Evolutionary conservation across 106 monocot genomes (phyloP).

Genomic region (Acorus calamus): DNA sequence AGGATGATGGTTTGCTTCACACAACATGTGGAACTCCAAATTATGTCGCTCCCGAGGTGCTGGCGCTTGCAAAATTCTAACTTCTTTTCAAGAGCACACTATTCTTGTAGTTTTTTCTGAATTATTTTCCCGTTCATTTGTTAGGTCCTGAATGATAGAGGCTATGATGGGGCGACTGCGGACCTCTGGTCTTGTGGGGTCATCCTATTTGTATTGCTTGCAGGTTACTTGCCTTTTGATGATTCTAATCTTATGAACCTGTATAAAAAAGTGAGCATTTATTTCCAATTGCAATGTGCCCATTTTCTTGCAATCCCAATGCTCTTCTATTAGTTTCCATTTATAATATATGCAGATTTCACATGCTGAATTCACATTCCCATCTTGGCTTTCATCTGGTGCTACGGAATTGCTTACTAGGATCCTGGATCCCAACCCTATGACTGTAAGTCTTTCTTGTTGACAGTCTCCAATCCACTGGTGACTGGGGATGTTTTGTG

Average conservation of each 20-base stretch:
- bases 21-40: conserved; percentile 89
- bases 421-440: conserved; percentile 79
- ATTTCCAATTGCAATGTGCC: background rate
- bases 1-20: conserved; percentile 87
- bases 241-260: conserved; percentile 70
- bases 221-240: conserved; percentile 95
- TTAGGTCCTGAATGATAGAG: conserved; percentile 68
- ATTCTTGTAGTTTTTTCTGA: background rate
- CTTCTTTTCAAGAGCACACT: background rate
- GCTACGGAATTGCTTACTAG: conserved; percentile 55
- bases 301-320: background rate
- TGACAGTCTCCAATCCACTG: too few species aligned
- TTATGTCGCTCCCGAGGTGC: conserved; percentile 90
- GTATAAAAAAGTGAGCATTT: conserved; percentile 62
- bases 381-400: conserved; percentile 73
- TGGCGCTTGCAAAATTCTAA: background rate
- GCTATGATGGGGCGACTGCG: conserved; percentile 81
- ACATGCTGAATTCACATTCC: conserved; percentile 58
- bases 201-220: conserved; percentile 75
- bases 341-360: conserved; percentile 44
- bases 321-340: background rate
- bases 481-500: too few species aligned
- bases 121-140: background rate
- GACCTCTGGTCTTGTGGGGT: conserved; percentile 97
- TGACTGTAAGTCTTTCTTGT: conserved; percentile 34